Percentiles rank a stretch among this genome's conserved stretches.
Conservation (phyloP, 192 early-diverging fungal genomes). For the Coemansia sp. region DNA sequence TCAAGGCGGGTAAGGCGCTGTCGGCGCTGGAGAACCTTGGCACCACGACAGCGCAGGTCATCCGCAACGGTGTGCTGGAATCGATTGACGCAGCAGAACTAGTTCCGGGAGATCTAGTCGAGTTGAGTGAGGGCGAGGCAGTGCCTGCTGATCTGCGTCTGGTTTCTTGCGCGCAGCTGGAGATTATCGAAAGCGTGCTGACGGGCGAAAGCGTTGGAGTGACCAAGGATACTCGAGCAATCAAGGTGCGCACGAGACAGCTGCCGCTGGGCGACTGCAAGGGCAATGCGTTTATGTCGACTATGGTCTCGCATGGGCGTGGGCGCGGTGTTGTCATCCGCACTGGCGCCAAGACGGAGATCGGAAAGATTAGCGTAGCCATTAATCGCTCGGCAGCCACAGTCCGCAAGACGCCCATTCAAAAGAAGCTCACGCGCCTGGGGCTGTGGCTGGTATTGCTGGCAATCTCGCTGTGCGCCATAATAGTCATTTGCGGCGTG, state of each 20-base stretch:
- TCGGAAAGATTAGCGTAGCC: conserved; percentile 90
- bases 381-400: conserved; percentile 64
- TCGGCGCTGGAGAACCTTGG: conserved; percentile 84
- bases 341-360: conserved; percentile 85
- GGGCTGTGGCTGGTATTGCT: conserved; percentile 84
- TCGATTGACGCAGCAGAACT: conserved; percentile 73
- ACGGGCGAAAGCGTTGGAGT: conserved; percentile 75
- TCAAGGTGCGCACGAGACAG: conserved; percentile 51
- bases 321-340: conserved; percentile 91
- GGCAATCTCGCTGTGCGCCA: conserved; percentile 74
- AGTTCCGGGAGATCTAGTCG: conserved; percentile 89
- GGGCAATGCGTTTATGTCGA: conserved; percentile 97
- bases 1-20: conserved; percentile 90
- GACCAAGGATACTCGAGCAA: conserved; percentile 59
- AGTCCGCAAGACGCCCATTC: conserved; percentile 64
- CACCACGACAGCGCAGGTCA: conserved; percentile 75
- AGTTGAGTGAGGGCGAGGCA: conserved; percentile 81
- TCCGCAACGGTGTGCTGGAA: conserved; percentile 73
- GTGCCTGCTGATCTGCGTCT: conserved; percentile 85
- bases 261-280: conserved; percentile 88
- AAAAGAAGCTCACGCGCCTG: conserved; percentile 72
- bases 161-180: conserved; percentile 61
- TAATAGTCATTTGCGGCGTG: conserved; percentile 84
- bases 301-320: conserved; percentile 84
- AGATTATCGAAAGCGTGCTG: conserved; percentile 68